Evolutionary conservation across 345 rosid genomes (phyloP).

Genomic region (Melastoma malabathricum): DNA sequence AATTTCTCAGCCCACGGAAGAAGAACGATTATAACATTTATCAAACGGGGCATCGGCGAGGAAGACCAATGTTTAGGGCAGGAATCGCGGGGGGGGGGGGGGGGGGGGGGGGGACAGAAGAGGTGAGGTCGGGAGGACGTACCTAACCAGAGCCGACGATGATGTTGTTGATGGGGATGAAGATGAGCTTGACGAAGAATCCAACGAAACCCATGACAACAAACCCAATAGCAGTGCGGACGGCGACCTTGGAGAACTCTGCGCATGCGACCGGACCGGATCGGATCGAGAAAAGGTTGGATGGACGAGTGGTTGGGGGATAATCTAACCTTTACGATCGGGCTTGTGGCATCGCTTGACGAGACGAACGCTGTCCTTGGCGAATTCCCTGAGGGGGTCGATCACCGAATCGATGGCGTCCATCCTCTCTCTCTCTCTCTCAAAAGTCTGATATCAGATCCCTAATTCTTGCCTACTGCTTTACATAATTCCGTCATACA

Average conservation of each 20-base stretch:
- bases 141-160: constrained; percentile 61
- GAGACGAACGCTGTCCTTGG: constrained; percentile 67
- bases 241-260: constrained; percentile 68
- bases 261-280: too few relatives aligned
- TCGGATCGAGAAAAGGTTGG: background rate
- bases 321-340: constrained; percentile 49
- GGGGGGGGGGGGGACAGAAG: too few relatives aligned
- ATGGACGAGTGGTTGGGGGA: background rate
- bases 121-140: too few relatives aligned
- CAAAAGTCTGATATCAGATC: too few relatives aligned
- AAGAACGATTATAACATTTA: too few relatives aligned
- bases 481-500: too few relatives aligned
- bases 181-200: constrained; percentile 66
- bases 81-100: too few relatives aligned
- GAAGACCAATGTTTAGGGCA: too few relatives aligned
- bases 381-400: constrained; percentile 65
- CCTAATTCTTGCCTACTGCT: too few relatives aligned
- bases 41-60: too few relatives aligned
- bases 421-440: too few relatives aligned
- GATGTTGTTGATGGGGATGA: constrained; percentile 85
- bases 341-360: constrained; percentile 80
- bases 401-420: constrained; percentile 54
- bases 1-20: too few relatives aligned
- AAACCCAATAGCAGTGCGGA: constrained; percentile 75
- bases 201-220: constrained; percentile 88